Conservation (phyloP, 164 flowering plant genomes). For the Paratinospora sagittata region DNA sequence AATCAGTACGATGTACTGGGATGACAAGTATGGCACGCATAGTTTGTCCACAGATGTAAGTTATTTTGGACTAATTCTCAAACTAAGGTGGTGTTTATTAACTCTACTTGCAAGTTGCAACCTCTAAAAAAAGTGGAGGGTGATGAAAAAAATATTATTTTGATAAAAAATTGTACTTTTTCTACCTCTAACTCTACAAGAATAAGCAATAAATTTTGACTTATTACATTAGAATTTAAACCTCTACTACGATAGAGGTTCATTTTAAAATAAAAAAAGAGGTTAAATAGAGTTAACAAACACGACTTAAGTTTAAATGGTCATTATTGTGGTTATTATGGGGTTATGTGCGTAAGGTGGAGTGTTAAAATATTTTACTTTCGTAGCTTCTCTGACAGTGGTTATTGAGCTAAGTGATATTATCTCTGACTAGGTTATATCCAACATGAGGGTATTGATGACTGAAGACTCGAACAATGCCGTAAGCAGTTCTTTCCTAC, state of each 20-base stretch:
- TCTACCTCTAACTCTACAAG: too few relatives aligned
- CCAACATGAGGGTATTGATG: constrained; percentile 64
- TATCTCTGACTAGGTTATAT: constrained; percentile 39
- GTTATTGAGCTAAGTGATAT: constrained; percentile 9
- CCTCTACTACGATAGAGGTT: too few relatives aligned
- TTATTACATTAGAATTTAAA: too few relatives aligned
- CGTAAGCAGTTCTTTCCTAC: constrained; percentile 56
- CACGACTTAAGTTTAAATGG: constrained; percentile 13
- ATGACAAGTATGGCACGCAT: constrained; percentile 95
- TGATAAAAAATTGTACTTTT: too few relatives aligned
- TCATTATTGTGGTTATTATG: constrained; percentile 14
- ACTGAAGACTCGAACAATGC: constrained; percentile 68
- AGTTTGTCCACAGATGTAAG: constrained; percentile 94
- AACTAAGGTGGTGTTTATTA: constrained; percentile 12
- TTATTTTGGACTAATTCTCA: constrained; percentile 31
- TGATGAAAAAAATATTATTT: too few relatives aligned
- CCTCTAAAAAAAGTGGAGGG: too few relatives aligned
- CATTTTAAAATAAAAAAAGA: too few relatives aligned
- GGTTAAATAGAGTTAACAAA: too few relatives aligned
- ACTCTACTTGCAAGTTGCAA: too few relatives aligned
- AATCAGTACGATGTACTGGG: constrained; percentile 99
- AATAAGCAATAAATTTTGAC: too few relatives aligned
- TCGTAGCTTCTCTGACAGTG: neutral
- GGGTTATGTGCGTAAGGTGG: neutral
- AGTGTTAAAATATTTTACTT: neutral